These are phyloP conservation scores for Madurella fahalii DNA, from an alignment of 2,329 filamentous ascomycete species.

Conservation along the genomic window DNA sequence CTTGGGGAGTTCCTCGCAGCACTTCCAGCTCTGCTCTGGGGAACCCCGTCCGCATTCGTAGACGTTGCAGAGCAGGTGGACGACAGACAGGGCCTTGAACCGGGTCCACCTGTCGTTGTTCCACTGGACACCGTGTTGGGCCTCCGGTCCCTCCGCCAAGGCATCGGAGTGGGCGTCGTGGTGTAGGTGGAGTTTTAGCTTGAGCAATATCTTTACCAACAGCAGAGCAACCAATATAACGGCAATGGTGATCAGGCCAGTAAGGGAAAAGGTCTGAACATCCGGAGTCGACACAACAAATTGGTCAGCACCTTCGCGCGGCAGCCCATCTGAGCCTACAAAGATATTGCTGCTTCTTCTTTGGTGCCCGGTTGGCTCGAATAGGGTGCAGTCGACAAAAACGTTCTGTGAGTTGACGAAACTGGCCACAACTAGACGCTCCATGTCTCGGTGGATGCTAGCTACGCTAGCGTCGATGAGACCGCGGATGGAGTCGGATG, in stretches of 20 bases:
- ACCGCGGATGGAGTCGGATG: no score
- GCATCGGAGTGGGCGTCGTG: no score
- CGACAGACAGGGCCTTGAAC: constrained; percentile 8
- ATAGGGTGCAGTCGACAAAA: not conserved
- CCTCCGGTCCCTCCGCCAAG: not conserved
- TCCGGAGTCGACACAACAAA: constrained; percentile 7
- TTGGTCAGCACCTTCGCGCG: not conserved
- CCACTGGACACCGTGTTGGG: no score
- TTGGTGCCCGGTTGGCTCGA: not conserved
- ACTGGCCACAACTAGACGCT: constrained; percentile 6
- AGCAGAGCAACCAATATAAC: not conserved
- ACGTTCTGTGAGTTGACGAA: constrained; percentile 9
- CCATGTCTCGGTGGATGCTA: constrained; percentile 8
- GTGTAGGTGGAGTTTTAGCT: no score
- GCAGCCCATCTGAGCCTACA: not conserved
- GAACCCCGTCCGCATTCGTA: constrained; percentile 6
- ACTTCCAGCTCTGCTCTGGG: constrained; percentile 5
- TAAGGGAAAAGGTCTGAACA: constrained; percentile 5
- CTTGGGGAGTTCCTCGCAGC: constrained; percentile 1
- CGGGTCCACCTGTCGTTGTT: constrained; percentile 8
- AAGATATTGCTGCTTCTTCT: constrained; percentile 1
- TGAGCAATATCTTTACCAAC: no score
- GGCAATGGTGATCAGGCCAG: constrained; percentile 1
- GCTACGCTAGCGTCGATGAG: not conserved
- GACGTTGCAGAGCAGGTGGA: constrained; percentile 6